Conservation (phyloP, 768 basidiomycete genomes). For the Saitozyma podzolica region DNA sequence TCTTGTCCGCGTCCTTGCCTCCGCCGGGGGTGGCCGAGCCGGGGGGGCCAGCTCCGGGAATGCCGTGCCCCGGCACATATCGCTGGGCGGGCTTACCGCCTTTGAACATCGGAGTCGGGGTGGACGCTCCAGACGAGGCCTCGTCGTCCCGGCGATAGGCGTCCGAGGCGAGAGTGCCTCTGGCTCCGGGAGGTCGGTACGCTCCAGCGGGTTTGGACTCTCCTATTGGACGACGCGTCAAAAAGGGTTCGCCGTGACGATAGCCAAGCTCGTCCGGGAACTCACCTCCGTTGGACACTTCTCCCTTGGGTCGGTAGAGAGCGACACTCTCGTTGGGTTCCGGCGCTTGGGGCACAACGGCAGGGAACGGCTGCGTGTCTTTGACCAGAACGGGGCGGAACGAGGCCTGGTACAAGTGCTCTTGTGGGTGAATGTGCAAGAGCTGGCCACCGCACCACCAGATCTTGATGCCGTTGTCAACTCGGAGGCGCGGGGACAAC, state of each 20-base stretch:
- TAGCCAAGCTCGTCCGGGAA: not conserved
- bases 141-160: conserved; percentile 93
- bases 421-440: conserved; percentile 75
- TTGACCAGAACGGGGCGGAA: conserved; percentile 21
- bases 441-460: conserved; percentile 89
- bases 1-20: conserved; percentile 55
- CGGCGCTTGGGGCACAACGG: conserved; percentile 35
- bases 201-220: conserved; percentile 72
- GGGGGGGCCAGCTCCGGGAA: conserved; percentile 56
- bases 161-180: conserved; percentile 81
- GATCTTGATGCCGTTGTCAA: conserved; percentile 96
- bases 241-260: not conserved
- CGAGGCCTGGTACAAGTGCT: conserved; percentile 80
- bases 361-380: conserved; percentile 29
- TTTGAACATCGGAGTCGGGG: conserved; percentile 41
- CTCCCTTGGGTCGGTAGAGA: conserved; percentile 40
- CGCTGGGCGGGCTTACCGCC: conserved; percentile 55
- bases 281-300: conserved; percentile 35
- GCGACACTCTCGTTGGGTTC: conserved; percentile 41
- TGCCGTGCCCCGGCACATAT: conserved; percentile 66
- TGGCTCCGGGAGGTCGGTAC: conserved; percentile 89
- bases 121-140: conserved; percentile 47
- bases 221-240: not conserved
- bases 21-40: conserved; percentile 54
- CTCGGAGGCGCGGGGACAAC: conserved; percentile 88